Evolutionary conservation across 1,284 basidiomycete species (phyloP).

Genomic region (Moesziomyces globuligerus): DNA sequence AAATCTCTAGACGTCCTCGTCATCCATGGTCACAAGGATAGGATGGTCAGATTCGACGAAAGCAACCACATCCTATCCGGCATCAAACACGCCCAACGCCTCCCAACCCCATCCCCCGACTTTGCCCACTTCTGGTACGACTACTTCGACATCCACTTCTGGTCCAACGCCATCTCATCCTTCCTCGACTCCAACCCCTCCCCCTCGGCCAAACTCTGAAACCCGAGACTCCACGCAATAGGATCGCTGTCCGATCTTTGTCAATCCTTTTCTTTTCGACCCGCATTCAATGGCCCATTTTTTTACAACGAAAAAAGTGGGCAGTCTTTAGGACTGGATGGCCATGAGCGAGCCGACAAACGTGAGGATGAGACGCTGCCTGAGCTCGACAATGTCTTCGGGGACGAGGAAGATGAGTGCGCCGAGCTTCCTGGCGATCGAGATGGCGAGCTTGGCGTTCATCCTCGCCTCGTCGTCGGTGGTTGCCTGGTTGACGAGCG

Average conservation of each 20-base stretch:
- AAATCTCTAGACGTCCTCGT: conserved; percentile 34
- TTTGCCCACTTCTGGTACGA: conserved; percentile 61
- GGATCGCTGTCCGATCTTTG: too few species aligned
- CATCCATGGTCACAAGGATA: conserved; percentile 57
- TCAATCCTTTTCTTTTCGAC: too few species aligned
- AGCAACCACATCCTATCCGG: conserved; percentile 33
- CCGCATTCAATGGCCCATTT: too few species aligned
- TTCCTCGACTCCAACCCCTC: conserved; percentile 25
- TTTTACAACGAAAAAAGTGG: too few species aligned
- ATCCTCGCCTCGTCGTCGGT: conserved; percentile 88
- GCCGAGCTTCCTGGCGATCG: conserved; percentile 96
- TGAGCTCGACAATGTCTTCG: conserved; percentile 74
- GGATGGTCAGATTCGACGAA: conserved; percentile 60
- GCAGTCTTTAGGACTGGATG: conserved; percentile 35
- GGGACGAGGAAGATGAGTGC: conserved; percentile 97
- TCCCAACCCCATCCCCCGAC: conserved; percentile 15
- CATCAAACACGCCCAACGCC: conserved; percentile 48
- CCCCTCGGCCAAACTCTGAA: conserved; percentile 12
- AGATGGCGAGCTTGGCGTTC: conserved; percentile 90
- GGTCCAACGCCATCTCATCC: conserved; percentile 30
- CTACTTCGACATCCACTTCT: conserved; percentile 49
- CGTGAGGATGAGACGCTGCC: conserved; percentile 70
- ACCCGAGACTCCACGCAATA: not conserved
- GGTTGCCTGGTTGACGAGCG: conserved; percentile 77
- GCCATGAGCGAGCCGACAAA: conserved; percentile 72